Conservation (phyloP, 306 rosid species). For the Quercus ilex region DNA sequence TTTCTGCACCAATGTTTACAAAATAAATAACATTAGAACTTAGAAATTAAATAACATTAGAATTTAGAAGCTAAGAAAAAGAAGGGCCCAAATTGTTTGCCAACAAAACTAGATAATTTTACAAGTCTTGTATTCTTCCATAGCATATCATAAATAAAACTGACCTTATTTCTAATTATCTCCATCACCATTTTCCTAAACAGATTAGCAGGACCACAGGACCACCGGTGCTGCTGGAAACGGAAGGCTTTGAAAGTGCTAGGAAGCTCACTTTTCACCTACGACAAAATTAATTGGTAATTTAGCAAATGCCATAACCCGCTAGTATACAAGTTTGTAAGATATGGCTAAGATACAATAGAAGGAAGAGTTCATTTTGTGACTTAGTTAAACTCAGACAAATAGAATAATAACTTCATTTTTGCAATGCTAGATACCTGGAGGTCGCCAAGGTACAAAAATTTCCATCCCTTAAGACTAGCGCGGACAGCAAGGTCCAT, state of each 20-base stretch:
- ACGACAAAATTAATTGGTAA: neutral
- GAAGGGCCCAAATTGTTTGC: neutral
- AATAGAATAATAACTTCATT: neutral
- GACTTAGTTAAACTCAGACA: neutral
- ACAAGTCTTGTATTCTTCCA: neutral
- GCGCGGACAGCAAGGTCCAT: conserved; percentile 99
- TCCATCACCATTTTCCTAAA: conserved; percentile 98
- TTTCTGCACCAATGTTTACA: conserved; percentile 51
- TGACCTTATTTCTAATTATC: conserved; percentile 77
- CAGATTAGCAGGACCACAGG: conserved; percentile 98
- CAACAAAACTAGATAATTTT: neutral
- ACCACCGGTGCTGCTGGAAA: conserved; percentile 98
- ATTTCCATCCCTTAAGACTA: conserved; percentile 98
- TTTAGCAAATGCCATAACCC: neutral
- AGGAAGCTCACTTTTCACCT: conserved; percentile 99
- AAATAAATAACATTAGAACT: neutral
- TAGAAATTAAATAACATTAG: neutral
- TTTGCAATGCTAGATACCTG: conserved; percentile 47
- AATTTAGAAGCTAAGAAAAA: neutral
- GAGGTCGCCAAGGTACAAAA: conserved; percentile 91
- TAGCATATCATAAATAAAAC: neutral
- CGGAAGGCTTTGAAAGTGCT: conserved; percentile 98
- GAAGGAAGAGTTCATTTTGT: neutral
- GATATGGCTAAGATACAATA: neutral
- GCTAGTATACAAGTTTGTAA: neutral